Evolutionary conservation across 768 basidiomycete genomes (phyloP), one percentile per base, ranked within the genome.

Genomic region (Rhodotorula babjevae): DNA sequence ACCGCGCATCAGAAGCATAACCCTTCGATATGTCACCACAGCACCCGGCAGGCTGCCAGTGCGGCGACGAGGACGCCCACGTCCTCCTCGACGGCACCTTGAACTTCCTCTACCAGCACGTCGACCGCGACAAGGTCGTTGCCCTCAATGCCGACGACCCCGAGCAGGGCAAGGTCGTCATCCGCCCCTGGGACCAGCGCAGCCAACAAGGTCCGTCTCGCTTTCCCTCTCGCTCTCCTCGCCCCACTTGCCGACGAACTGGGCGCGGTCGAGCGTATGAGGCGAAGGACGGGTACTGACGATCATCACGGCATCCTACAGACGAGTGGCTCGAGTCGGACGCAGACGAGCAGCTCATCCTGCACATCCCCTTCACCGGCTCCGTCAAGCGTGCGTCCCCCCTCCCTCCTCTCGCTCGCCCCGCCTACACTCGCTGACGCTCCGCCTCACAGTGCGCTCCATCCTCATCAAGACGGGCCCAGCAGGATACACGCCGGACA

Each of bases 391-490:
- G 63, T 75, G 42, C 27, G 70, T 61, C 49, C 49, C 25, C 9
- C 11, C 49, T 25, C 25, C 49, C 21, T 18, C 5, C 18, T 18
- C 9, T 21, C 2, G 23, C 52, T 4, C 19, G 0, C 4, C 42
- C 9, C 6, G 23, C 18, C 29, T 2, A 40, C 19, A 14, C 52
- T 50, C 16, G 19, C 46, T 29, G 10, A 18, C 33, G 29, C 40
- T 47, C 9, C 19, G 5, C 55, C 27, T 27, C 12, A 10, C 70
- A 76, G 75, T 83, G 27, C 79, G 82, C 9, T 80, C 82, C 7
- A 82, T 83, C 61, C 77, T 81, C 9, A 67, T 83, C 63, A 82
- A 82, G 73, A 63, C 80, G 0, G 83, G 82, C 14, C 81, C 81
- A 16, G 78, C 72, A 1, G 81, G 80, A 7, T 70, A 73, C 31